phyloP scores from a whole-genome alignment of 345 rosid genomes.

The Salix suchowensis region DNA sequence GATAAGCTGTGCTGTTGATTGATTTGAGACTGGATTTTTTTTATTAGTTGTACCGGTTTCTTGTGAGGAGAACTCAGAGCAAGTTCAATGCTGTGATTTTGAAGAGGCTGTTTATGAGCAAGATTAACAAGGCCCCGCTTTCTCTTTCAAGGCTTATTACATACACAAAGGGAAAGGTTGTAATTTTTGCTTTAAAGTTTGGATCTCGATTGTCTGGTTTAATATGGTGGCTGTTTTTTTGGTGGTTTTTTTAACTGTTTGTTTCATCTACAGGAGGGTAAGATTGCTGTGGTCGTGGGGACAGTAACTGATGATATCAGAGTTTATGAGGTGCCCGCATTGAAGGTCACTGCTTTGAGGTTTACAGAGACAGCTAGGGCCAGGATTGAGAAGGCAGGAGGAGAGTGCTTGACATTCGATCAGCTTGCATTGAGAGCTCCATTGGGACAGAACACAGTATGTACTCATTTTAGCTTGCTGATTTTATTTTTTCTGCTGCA shows the following conservation, averaged over 20 bases:
- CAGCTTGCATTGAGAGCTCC: constrained; percentile 93
- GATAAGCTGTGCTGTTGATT: background rate
- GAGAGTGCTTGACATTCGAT: constrained; percentile 88
- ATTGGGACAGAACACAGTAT: constrained; percentile 88
- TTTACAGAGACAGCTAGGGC: constrained; percentile 90
- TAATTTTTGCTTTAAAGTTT: background rate
- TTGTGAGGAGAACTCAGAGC: constrained; percentile 86
- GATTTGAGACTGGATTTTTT: background rate
- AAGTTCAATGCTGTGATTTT: constrained; percentile 86
- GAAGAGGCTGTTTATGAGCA: constrained; percentile 97
- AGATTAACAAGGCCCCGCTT: constrained; percentile 78
- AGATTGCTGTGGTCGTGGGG: constrained; percentile 80
- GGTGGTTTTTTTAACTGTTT: background rate
- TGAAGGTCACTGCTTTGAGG: constrained; percentile 79
- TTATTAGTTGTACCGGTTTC: constrained; percentile 68
- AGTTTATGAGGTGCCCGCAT: constrained; percentile 67
- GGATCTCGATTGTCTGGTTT: background rate
- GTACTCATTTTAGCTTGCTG: background rate
- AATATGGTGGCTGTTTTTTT: background rate
- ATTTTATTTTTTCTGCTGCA: background rate
- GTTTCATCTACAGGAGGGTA: constrained; percentile 43
- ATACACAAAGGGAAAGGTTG: constrained; percentile 71
- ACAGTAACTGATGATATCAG: constrained; percentile 80
- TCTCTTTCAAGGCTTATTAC: constrained; percentile 72
- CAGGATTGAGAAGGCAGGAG: constrained; percentile 94